Percentiles rank a stretch among this genome's conserved stretches.
Evolutionary conservation across 1,284 basidiomycete genomes (phyloP).

Genomic region (Exobasidium cylindrosporum): DNA sequence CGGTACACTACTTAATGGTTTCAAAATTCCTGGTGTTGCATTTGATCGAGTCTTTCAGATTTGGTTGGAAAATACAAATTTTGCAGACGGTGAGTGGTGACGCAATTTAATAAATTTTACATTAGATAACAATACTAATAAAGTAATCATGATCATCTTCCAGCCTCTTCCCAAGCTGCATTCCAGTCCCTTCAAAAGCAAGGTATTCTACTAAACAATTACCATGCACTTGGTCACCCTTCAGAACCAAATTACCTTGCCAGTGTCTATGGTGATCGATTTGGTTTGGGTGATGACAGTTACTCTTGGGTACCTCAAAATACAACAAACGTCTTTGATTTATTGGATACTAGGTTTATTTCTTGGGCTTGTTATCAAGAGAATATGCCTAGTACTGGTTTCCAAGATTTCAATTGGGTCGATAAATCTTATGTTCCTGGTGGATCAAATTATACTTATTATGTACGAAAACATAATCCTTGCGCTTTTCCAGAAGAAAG

Average conservation of each 20-base stretch:
- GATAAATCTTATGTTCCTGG: slow-evolving; percentile 58
- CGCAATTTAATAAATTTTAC: too few species aligned
- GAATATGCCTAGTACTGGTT: slow-evolving; percentile 64
- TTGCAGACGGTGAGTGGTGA: too few species aligned
- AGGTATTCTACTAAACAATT: slow-evolving; percentile 60
- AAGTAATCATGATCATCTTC: too few species aligned
- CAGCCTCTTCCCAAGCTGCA: slow-evolving; percentile 51
- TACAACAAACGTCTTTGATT: slow-evolving; percentile 65
- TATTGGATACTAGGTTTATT: slow-evolving; percentile 63
- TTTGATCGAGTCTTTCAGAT: slow-evolving; percentile 63
- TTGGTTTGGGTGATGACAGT: slow-evolving; percentile 61
- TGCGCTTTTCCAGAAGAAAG: slow-evolving; percentile 32
- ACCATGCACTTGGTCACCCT: slow-evolving; percentile 63
- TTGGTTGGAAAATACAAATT: slow-evolving; percentile 67
- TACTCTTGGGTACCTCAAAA: slow-evolving; percentile 56
- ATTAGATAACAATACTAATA: too few species aligned
- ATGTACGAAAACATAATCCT: slow-evolving; percentile 60
- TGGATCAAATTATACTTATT: slow-evolving; percentile 59
- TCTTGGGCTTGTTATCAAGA: slow-evolving; percentile 57
- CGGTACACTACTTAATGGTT: slow-evolving; percentile 56
- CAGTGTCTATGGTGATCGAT: slow-evolving; percentile 63
- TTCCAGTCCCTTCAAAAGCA: slow-evolving; percentile 61
- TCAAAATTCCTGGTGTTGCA: slow-evolving; percentile 57
- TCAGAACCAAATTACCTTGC: slow-evolving; percentile 64
- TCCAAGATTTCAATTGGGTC: slow-evolving; percentile 58